A percentile compares a stretch with the other conserved stretches of the same genome.
Evolutionary conservation across 345 rosid genomes (phyloP).

Genomic region (Syzygium grande): DNA sequence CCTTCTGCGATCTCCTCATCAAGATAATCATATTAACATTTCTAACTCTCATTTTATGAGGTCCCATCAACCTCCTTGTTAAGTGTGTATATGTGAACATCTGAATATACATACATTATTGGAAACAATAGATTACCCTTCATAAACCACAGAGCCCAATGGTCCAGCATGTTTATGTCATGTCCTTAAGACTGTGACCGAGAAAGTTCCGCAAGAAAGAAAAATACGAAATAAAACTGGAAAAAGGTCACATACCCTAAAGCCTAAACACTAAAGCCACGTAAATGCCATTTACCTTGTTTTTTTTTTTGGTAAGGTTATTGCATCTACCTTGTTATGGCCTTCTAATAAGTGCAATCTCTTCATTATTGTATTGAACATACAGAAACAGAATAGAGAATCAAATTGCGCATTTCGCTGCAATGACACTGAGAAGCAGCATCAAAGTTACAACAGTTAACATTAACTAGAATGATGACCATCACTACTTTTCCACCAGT

Average conservation of each 20-base stretch:
- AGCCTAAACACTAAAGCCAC: neutral
- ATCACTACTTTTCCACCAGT: neutral
- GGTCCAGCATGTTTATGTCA: neutral
- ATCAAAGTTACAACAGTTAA: neutral
- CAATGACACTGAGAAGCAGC: neutral
- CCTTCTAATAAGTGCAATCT: neutral
- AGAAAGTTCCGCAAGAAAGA: neutral
- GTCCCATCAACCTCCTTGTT: neutral
- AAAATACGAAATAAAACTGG: neutral
- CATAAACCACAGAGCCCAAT: neutral
- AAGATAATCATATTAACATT: neutral
- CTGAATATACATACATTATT: neutral
- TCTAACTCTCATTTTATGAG: neutral
- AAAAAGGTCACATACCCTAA: neutral
- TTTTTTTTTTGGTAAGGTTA: too few relatives aligned
- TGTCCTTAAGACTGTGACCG: neutral
- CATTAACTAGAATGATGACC: neutral
- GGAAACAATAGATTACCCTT: neutral
- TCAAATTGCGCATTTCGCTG: neutral
- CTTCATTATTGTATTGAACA: neutral
- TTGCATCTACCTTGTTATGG: neutral
- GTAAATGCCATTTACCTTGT: neutral
- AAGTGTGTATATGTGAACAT: neutral
- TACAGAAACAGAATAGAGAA: neutral
- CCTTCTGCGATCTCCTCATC: neutral